These are phyloP conservation scores for Termitomyces sp. DNA, from an alignment of 1,284 basidiomycete genomes.

Conservation along the genomic window DNA sequence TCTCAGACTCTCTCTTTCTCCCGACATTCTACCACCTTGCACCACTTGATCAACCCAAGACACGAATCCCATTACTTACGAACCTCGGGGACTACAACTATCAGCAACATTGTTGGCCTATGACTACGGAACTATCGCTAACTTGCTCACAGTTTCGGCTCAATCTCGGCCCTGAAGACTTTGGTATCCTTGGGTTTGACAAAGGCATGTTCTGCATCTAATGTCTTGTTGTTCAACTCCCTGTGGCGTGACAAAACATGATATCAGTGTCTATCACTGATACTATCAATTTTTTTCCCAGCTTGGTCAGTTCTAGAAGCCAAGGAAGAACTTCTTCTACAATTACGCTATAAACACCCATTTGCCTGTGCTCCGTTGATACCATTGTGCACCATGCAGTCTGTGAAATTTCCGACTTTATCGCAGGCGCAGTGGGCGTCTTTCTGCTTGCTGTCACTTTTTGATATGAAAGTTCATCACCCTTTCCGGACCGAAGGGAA, in stretches of 20 bases:
- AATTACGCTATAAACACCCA: not conserved
- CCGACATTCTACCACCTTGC: not conserved
- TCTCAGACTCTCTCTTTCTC: too few species aligned
- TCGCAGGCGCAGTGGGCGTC: not conserved
- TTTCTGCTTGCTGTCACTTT: not conserved
- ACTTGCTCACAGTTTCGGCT: not conserved
- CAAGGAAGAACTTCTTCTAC: not conserved
- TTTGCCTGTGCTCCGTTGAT: not conserved
- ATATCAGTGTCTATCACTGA: slow-evolving; percentile 6
- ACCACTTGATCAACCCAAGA: not conserved
- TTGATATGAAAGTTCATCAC: not conserved
- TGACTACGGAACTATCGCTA: slow-evolving; percentile 1
- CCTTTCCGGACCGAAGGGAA: not conserved
- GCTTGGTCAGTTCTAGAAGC: not conserved
- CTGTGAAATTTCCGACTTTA: not conserved
- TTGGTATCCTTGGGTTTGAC: not conserved
- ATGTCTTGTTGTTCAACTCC: not conserved
- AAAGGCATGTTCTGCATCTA: not conserved
- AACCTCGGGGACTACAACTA: not conserved
- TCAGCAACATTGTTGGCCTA: not conserved
- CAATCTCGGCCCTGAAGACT: not conserved
- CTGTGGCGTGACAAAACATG: slow-evolving; percentile 2
- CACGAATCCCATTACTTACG: not conserved
- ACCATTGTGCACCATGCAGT: not conserved
- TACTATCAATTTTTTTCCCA: slow-evolving; percentile 3